Evolutionary conservation across 768 basidiomycete genomes (phyloP).

Genomic region (Macrocybe gigantea): DNA sequence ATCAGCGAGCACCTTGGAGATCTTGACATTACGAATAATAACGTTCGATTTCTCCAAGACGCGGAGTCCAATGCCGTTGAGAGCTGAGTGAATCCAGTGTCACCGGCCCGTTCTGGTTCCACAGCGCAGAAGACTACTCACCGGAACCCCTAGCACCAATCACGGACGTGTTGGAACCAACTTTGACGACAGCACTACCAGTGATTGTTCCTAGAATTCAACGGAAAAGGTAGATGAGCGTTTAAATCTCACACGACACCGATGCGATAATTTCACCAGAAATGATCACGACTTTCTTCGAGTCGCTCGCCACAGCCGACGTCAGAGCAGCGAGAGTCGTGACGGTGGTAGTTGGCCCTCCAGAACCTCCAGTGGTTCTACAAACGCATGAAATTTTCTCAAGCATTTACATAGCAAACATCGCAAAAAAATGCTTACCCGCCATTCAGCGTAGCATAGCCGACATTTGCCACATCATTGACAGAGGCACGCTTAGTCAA

Average conservation of each 20-base stretch:
- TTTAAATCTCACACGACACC: background rate
- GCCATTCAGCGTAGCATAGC: slow-evolving; percentile 33
- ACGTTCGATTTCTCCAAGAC: slow-evolving; percentile 36
- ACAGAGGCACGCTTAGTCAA: slow-evolving; percentile 30
- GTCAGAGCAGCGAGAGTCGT: slow-evolving; percentile 32
- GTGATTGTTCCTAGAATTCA: slow-evolving; percentile 30
- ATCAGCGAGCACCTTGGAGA: slow-evolving; percentile 39
- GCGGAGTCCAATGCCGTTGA: slow-evolving; percentile 40
- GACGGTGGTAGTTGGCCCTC: slow-evolving; percentile 35
- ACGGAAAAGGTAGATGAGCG: background rate
- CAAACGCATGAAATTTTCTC: background rate
- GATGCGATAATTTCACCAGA: slow-evolving; percentile 16
- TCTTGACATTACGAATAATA: slow-evolving; percentile 44
- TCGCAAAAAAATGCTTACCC: slow-evolving; percentile 17
- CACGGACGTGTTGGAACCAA: slow-evolving; percentile 40
- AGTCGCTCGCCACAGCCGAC: slow-evolving; percentile 27
- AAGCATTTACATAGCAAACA: background rate
- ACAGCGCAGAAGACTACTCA: slow-evolving; percentile 12
- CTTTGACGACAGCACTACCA: slow-evolving; percentile 34
- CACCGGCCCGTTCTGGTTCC: background rate
- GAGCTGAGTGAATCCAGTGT: slow-evolving; percentile 19
- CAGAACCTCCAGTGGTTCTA: slow-evolving; percentile 35
- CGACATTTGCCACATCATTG: slow-evolving; percentile 30
- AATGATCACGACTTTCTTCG: slow-evolving; percentile 33
- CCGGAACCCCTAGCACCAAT: slow-evolving; percentile 34